phyloP scores from a whole-genome alignment of 2,329 filamentous ascomycete genomes.

The Ilyonectria sp. region DNA sequence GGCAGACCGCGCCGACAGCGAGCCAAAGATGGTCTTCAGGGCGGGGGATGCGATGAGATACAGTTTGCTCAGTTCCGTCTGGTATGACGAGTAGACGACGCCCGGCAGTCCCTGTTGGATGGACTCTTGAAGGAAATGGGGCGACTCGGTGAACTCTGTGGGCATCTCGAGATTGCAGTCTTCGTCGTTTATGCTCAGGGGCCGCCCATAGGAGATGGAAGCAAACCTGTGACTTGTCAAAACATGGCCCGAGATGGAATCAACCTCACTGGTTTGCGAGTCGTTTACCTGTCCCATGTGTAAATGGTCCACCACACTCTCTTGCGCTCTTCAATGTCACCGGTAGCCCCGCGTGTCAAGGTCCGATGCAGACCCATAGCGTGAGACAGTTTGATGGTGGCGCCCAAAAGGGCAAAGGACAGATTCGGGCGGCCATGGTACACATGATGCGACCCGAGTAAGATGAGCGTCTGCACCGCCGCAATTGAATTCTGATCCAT shows the following conservation, averaged over 20 bases:
- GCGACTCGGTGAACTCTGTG: conserved; percentile 10
- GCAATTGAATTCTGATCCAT: not conserved
- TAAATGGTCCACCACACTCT: conserved; percentile 22
- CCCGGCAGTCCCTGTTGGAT: not conserved
- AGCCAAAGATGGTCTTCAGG: conserved; percentile 15
- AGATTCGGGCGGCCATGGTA: not conserved
- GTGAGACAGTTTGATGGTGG: not conserved
- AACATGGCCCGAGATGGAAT: not conserved
- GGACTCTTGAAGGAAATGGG: conserved; percentile 1
- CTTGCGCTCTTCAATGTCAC: conserved; percentile 16
- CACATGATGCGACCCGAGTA: not conserved
- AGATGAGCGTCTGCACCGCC: not conserved
- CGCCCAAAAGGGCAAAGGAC: not conserved
- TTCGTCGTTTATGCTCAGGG: conserved; percentile 16
- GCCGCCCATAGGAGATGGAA: conserved; percentile 17
- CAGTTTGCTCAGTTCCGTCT: conserved; percentile 12
- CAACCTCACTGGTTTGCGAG: not conserved
- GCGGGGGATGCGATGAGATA: conserved; percentile 18
- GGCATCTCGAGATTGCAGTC: conserved; percentile 14
- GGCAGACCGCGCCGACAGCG: conserved; percentile 1
- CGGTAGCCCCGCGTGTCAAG: not conserved
- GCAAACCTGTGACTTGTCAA: conserved; percentile 2
- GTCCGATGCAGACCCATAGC: conserved; percentile 14
- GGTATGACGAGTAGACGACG: conserved; percentile 14
- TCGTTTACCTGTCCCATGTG: conserved; percentile 14